Percentiles rank a stretch among this genome's conserved stretches.
These are phyloP conservation scores for Fraxinus americana DNA, from an alignment of 257 asterid species.

Conservation along the genomic window DNA sequence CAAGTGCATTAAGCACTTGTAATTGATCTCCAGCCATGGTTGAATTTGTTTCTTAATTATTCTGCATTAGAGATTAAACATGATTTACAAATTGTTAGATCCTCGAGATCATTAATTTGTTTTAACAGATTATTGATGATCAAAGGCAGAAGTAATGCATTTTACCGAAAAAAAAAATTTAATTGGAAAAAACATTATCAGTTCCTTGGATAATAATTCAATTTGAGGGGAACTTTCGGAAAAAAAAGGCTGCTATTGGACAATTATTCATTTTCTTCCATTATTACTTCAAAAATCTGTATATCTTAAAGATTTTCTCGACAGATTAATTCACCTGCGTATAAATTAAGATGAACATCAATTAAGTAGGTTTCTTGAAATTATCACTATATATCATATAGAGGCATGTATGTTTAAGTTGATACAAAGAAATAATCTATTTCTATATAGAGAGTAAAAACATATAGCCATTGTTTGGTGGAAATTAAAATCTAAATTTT, in stretches of 20 bases:
- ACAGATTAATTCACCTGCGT: not conserved
- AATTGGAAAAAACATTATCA: no score
- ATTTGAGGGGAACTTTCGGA: not conserved
- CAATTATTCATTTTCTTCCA: no score
- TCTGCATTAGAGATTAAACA: not conserved
- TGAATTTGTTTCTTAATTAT: not conserved
- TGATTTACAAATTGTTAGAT: not conserved
- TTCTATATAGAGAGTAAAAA: no score
- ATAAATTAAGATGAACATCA: no score
- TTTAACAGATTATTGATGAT: no score
- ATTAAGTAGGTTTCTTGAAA: no score
- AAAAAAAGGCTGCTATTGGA: no score
- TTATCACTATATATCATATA: not conserved
- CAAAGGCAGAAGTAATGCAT: no score
- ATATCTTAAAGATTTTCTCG: not conserved
- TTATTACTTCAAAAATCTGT: no score
- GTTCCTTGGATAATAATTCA: not conserved
- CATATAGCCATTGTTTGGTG: no score
- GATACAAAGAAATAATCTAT: not conserved
- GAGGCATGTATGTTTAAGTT: not conserved
- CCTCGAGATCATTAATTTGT: not conserved
- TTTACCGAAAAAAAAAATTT: no score
- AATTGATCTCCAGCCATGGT: constrained; percentile 33
- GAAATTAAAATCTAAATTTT: no score
- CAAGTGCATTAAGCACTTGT: constrained; percentile 48